These are phyloP conservation scores for Bipolaris oryzae DNA, from an alignment of 2,329 filamentous ascomycete genomes.

Conservation along the genomic window DNA sequence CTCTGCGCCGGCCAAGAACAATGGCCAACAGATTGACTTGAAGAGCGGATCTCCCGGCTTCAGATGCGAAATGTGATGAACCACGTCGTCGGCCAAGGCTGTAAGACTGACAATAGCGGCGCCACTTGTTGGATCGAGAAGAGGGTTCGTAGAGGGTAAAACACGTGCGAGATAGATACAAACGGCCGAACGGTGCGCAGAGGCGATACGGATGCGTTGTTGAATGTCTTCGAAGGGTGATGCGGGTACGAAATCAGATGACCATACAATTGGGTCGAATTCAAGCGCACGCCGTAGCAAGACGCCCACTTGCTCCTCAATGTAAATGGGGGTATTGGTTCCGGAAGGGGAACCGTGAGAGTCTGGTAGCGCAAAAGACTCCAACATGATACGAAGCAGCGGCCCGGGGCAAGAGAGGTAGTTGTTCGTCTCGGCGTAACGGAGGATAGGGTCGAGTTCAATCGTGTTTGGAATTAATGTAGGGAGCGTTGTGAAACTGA, in stretches of 20 bases:
- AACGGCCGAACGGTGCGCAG: constrained; percentile 49
- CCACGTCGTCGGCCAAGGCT: constrained; percentile 56
- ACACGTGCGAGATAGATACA: constrained; percentile 48
- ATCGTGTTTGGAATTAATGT: constrained; percentile 40
- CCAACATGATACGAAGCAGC: constrained; percentile 46
- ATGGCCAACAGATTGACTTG: constrained; percentile 66
- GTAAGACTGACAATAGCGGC: constrained; percentile 45
- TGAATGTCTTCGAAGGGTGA: constrained; percentile 43
- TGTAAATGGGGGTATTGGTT: constrained; percentile 16
- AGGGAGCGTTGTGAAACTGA: constrained; percentile 36
- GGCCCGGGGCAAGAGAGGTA: constrained; percentile 47
- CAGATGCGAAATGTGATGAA: constrained; percentile 59
- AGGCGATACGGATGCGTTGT: constrained; percentile 45
- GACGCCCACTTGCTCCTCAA: constrained; percentile 34
- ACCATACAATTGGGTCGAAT: constrained; percentile 45
- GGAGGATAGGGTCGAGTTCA: constrained; percentile 43
- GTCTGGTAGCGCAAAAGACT: constrained; percentile 43
- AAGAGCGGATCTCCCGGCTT: constrained; percentile 59
- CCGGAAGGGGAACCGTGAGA: constrained; percentile 19
- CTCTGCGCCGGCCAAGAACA: constrained; percentile 64
- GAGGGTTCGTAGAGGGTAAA: constrained; percentile 39
- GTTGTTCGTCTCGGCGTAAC: constrained; percentile 49
- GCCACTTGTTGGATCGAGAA: constrained; percentile 49
- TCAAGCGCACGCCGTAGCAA: constrained; percentile 35
- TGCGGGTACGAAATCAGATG: constrained; percentile 37